These are phyloP conservation scores for Rhodotorula sp. DNA, from an alignment of 1,284 basidiomycete species.

Conservation along the genomic window DNA sequence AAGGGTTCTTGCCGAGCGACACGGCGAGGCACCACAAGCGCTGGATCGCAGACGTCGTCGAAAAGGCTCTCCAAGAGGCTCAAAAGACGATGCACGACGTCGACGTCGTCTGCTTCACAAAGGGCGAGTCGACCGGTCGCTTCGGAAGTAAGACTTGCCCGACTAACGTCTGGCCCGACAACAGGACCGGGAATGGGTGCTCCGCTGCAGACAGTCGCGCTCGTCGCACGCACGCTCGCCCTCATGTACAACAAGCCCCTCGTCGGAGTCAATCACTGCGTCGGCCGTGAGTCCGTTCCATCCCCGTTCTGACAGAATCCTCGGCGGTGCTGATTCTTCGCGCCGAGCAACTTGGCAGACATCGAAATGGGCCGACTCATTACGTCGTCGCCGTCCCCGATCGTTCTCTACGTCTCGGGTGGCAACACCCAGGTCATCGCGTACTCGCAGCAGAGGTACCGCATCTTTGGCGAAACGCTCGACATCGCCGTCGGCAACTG, in stretches of 20 bases:
- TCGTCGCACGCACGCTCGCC: conserved; percentile 91
- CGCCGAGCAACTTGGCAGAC: conserved; percentile 57
- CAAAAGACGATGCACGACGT: conserved; percentile 70
- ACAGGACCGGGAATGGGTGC: conserved; percentile 98
- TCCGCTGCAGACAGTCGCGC: conserved; percentile 88
- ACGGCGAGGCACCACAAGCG: conserved; percentile 94
- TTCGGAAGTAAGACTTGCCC: too few relatives aligned
- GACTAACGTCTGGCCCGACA: not conserved
- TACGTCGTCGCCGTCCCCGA: conserved; percentile 89
- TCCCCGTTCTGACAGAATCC: too few relatives aligned
- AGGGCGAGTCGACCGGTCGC: conserved; percentile 61
- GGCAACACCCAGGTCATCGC: conserved; percentile 99
- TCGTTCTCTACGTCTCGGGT: conserved; percentile 97
- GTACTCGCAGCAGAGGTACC: conserved; percentile 93
- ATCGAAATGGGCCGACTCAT: conserved; percentile 99
- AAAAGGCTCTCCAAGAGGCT: conserved; percentile 73
- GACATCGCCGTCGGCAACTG: conserved; percentile 99
- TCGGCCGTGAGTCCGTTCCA: conserved; percentile 72
- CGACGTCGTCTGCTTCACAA: conserved; percentile 96
- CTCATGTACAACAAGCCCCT: conserved; percentile 87
- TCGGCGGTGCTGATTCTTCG: not conserved
- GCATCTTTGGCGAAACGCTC: conserved; percentile 98
- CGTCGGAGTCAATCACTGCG: conserved; percentile 96
- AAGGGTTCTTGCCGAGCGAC: conserved; percentile 93
- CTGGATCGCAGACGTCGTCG: conserved; percentile 83